phyloP scores from a whole-genome alignment of 495 filamentous ascomycete species.

The Durotheca rogersii region DNA sequence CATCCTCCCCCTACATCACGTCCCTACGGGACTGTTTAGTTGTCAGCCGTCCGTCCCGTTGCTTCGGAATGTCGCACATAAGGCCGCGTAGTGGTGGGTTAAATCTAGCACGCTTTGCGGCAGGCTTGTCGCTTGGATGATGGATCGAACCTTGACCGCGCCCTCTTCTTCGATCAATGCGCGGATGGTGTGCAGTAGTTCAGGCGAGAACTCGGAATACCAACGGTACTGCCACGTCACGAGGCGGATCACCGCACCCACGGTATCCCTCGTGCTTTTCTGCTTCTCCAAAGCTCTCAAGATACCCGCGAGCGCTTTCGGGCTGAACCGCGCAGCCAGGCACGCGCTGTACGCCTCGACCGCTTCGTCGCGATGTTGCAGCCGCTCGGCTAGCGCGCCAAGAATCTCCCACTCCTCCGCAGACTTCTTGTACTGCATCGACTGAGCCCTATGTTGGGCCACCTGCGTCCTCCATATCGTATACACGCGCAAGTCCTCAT shows the following conservation, averaged over 20 bases:
- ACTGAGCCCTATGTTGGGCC: constrained; percentile 85
- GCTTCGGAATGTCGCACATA: constrained; percentile 92
- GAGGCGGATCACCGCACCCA: constrained; percentile 78
- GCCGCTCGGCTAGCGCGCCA: constrained; percentile 84
- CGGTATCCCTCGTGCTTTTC: constrained; percentile 69
- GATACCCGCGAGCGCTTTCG: constrained; percentile 84
- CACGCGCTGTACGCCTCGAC: constrained; percentile 90
- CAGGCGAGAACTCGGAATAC: constrained; percentile 98
- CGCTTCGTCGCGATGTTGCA: constrained; percentile 86
- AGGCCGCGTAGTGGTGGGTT: constrained; percentile 91
- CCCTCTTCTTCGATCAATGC: constrained; percentile 96
- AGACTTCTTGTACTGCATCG: constrained; percentile 90
- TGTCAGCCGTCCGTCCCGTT: constrained; percentile 87
- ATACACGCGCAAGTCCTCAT: constrained; percentile 96
- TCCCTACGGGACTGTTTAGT: not conserved
- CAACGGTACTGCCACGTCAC: constrained; percentile 98
- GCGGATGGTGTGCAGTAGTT: constrained; percentile 79
- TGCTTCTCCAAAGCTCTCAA: constrained; percentile 71
- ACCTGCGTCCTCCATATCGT: constrained; percentile 99
- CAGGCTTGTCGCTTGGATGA: constrained; percentile 91
- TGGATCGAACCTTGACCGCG: constrained; percentile 94
- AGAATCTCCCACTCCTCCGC: constrained; percentile 98
- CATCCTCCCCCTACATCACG: constrained; percentile 7
- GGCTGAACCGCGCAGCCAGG: constrained; percentile 78
- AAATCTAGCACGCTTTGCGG: constrained; percentile 91